Conservation (phyloP, 495 filamentous ascomycete species). For the Rostrohypoxylon terebratum region DNA sequence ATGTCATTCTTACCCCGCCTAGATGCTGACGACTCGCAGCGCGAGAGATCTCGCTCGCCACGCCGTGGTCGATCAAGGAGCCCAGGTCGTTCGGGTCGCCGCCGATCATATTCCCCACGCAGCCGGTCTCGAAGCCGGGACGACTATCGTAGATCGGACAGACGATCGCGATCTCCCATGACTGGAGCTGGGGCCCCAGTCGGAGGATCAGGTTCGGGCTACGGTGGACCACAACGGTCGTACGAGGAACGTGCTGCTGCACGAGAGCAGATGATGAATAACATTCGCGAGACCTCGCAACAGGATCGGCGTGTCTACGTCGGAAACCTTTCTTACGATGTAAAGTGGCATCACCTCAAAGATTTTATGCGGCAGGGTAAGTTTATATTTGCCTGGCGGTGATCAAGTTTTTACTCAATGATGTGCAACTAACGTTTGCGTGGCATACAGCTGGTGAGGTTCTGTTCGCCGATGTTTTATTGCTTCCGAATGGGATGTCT, state of each 20-base stretch:
- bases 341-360: slow-evolving; percentile 99
- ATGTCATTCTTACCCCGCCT: slow-evolving; percentile 47
- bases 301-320: slow-evolving; percentile 99
- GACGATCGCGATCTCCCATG: slow-evolving; percentile 86
- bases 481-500: slow-evolving; percentile 99
- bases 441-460: slow-evolving; percentile 88
- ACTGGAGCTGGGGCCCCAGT: slow-evolving; percentile 75
- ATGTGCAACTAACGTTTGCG: slow-evolving; percentile 14
- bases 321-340: slow-evolving; percentile 98
- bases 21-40: slow-evolving; percentile 70
- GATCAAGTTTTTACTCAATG: not conserved
- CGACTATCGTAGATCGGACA: slow-evolving; percentile 76
- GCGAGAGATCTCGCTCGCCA: slow-evolving; percentile 94
- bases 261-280: slow-evolving; percentile 96
- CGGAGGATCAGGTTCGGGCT: slow-evolving; percentile 68
- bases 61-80: slow-evolving; percentile 77
- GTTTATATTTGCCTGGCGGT: slow-evolving; percentile 49
- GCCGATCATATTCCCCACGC: slow-evolving; percentile 92
- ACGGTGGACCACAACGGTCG: slow-evolving; percentile 74
- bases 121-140: slow-evolving; percentile 93
- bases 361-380: slow-evolving; percentile 99
- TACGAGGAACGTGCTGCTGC: slow-evolving; percentile 86
- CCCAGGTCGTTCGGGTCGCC: slow-evolving; percentile 67
- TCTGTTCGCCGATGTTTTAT: slow-evolving; percentile 98
- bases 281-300: slow-evolving; percentile 90